Evolutionary conservation across 2,329 filamentous ascomycete species (phyloP).

Genomic region (Verticillium longisporum): DNA sequence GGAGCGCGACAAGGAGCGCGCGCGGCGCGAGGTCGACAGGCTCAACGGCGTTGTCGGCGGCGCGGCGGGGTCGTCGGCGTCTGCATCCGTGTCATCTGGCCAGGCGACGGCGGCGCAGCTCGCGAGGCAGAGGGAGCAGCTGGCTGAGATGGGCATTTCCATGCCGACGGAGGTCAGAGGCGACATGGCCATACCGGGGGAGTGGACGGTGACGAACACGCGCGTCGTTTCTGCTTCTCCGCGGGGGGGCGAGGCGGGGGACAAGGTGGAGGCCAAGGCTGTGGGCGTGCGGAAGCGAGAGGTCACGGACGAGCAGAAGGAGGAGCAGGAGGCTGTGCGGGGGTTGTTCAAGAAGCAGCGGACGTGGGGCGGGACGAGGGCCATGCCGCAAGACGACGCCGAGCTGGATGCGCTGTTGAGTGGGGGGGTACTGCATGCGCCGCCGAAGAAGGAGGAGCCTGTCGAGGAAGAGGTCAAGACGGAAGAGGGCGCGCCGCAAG

Average conservation of each 20-base stretch:
- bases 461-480: conserved; percentile 9
- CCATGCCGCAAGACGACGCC: conserved; percentile 36
- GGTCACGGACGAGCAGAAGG: conserved; percentile 51
- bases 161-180: conserved; percentile 72
- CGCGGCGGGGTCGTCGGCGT: conserved; percentile 20
- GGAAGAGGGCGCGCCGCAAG: conserved; percentile 9
- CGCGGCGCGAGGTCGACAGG: conserved; percentile 77
- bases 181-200: conserved; percentile 81
- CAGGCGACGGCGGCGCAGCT: conserved; percentile 54
- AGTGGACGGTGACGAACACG: conserved; percentile 72
- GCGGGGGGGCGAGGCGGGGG: conserved; percentile 31
- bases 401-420: conserved; percentile 58
- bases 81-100: conserved; percentile 5
- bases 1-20: conserved; percentile 73
- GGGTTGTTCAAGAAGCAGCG: conserved; percentile 53
- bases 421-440: conserved; percentile 21
- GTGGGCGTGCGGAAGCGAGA: conserved; percentile 58
- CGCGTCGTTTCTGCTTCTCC: conserved; percentile 37
- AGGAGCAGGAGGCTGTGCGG: conserved; percentile 52
- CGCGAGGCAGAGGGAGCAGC: conserved; percentile 78
- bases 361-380: conserved; percentile 46
- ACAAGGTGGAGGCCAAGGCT: conserved; percentile 38
- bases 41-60: conserved; percentile 69
- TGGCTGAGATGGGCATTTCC: conserved; percentile 79
- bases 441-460: conserved; percentile 20